Percentiles rank a stretch among this genome's conserved stretches.
phyloP scores from a whole-genome alignment of 495 filamentous ascomycete genomes.

The Bacidia rubella region DNA sequence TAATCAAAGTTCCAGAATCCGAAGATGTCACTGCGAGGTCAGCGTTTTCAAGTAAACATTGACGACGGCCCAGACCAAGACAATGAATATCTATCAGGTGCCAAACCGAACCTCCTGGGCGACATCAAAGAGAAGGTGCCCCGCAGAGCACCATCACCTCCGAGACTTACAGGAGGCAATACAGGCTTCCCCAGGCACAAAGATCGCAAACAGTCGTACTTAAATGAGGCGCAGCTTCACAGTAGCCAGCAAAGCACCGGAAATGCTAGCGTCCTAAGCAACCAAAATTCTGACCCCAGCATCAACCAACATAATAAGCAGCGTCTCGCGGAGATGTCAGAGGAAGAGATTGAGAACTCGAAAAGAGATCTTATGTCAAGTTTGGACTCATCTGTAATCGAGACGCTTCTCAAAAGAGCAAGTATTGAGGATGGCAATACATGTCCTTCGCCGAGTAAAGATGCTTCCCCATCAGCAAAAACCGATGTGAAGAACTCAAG shows the following conservation, averaged over 20 bases:
- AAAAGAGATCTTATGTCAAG: constrained; percentile 56
- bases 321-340: constrained; percentile 64
- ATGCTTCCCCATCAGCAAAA: constrained; percentile 12
- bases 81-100: constrained; percentile 9
- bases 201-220: constrained; percentile 24
- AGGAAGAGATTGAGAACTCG: constrained; percentile 64
- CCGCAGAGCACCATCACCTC: constrained; percentile 47
- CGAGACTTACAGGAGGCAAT: constrained; percentile 39
- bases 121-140: constrained; percentile 62
- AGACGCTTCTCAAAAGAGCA: constrained; percentile 64
- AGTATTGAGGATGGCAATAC: constrained; percentile 54
- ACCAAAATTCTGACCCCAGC: constrained; percentile 22
- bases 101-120: constrained; percentile 39
- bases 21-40: constrained; percentile 47
- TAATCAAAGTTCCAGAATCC: no score
- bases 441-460: constrained; percentile 13
- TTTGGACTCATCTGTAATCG: constrained; percentile 56
- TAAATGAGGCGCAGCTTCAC: constrained; percentile 25
- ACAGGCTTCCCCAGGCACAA: constrained; percentile 83
- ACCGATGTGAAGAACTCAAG: neutral
- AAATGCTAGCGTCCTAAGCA: constrained; percentile 7
- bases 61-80: constrained; percentile 23
- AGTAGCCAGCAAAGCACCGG: neutral
- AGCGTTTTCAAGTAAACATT: constrained; percentile 41
- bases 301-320: constrained; percentile 77